Evolutionary conservation across 768 basidiomycete species (phyloP).

Genomic region (Calocybe gangraenosa): DNA sequence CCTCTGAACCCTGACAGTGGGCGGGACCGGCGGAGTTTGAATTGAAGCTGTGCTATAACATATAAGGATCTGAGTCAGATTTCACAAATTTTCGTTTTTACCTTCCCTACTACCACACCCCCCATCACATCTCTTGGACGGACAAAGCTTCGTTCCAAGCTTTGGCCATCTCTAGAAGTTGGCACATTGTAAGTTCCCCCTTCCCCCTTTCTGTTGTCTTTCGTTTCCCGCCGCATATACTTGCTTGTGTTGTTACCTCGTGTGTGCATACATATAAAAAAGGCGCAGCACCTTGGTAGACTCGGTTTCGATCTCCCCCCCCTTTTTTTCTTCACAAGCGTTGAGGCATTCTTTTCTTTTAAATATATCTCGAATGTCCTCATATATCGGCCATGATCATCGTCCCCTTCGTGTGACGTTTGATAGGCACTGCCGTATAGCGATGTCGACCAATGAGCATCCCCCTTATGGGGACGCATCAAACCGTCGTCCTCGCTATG

Average conservation of each 20-base stretch:
- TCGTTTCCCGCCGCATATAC: conserved; percentile 3
- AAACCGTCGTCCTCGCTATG: no score
- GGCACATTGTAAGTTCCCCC: conserved; percentile 11
- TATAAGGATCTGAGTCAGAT: conserved; percentile 17
- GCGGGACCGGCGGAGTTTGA: conserved; percentile 19
- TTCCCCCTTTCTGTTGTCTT: background rate
- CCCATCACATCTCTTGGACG: conserved; percentile 4
- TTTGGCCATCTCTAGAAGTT: conserved; percentile 3
- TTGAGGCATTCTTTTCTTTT: no score
- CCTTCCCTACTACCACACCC: conserved; percentile 9
- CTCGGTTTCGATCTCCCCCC: background rate
- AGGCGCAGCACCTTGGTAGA: background rate
- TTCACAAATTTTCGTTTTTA: conserved; percentile 1
- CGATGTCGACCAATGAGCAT: background rate
- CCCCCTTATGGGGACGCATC: conserved; percentile 1
- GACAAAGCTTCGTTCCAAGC: conserved; percentile 9
- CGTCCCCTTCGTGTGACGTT: background rate
- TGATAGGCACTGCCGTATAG: background rate
- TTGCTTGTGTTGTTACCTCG: conserved; percentile 1
- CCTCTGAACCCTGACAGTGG: conserved; percentile 2
- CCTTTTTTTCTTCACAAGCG: no score
- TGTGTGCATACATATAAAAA: background rate
- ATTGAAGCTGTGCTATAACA: conserved; percentile 13
- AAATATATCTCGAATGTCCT: no score
- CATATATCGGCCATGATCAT: conserved; percentile 6